phyloP scores from a whole-genome alignment of 2,329 filamentous ascomycete species.

The Penicillium sp. region DNA sequence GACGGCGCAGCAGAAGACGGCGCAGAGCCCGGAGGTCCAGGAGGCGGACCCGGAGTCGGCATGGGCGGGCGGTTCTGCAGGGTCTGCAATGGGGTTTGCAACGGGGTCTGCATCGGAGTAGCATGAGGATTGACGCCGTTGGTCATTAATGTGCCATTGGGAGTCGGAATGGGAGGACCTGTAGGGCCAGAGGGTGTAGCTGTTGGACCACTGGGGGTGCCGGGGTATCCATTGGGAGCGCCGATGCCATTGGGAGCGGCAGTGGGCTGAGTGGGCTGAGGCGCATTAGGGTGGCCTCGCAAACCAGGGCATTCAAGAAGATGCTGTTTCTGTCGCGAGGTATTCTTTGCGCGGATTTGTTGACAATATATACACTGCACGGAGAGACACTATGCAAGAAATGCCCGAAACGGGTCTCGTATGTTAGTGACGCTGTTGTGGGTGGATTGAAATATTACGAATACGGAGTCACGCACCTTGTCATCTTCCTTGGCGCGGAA shows the following conservation, averaged over 20 bases:
- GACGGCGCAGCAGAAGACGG: constrained; percentile 31
- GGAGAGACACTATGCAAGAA: constrained; percentile 44
- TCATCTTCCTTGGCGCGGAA: constrained; percentile 52
- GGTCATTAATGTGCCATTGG: constrained; percentile 42
- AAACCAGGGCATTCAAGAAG: constrained; percentile 49
- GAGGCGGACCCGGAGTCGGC: constrained; percentile 36
- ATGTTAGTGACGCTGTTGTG: constrained; percentile 37
- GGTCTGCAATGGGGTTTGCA: constrained; percentile 28
- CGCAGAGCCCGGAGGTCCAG: constrained; percentile 27
- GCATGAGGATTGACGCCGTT: constrained; percentile 44
- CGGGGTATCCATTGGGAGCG: constrained; percentile 42
- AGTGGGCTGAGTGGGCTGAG: constrained; percentile 40
- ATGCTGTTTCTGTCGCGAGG: constrained; percentile 50
- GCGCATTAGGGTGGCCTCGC: constrained; percentile 43
- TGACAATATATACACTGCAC: constrained; percentile 53
- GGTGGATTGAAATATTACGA: constrained; percentile 40
- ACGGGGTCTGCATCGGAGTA: constrained; percentile 41
- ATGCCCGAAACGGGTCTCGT: constrained; percentile 21
- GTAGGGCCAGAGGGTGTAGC: constrained; percentile 32
- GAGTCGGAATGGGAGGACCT: constrained; percentile 36
- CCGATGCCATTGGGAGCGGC: constrained; percentile 40
- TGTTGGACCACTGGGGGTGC: constrained; percentile 39
- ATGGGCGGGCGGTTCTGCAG: constrained; percentile 36
- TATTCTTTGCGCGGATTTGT: constrained; percentile 52
- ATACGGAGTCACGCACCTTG: constrained; percentile 44